Evolutionary conservation across 2,329 filamentous ascomycete species (phyloP), one percentile per base, ranked within the genome.

Genomic region (Ophiostoma ulmi): DNA sequence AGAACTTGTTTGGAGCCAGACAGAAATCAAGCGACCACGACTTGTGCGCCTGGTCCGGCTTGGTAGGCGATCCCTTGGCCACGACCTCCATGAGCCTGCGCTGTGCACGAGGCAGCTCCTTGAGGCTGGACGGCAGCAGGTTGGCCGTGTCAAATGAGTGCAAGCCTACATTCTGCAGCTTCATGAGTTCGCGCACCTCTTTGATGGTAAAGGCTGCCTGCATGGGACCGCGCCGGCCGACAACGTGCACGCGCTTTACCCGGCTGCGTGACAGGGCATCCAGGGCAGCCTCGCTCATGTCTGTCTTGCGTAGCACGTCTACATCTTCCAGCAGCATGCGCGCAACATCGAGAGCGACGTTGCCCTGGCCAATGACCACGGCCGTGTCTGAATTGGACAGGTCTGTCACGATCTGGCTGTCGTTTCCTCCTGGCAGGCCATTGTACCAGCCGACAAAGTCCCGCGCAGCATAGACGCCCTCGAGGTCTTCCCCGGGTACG

Each of bases 361-460:
- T 99, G 20, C 95, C 95, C 77, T 99, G 94, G 1, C 95, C 95
- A 74, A 99, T 89, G 67, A 99, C 85, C 41, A 97, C 88, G 1
- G 92, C 95, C 73, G 94, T 90, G 68, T 97, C 92, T 0, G 94
- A 90, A 68, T 97, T 92, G 0, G 91, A 91, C 36, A 98, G 84
- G 76, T 93, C 87, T 0, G 93, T 91, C n/a, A 86, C 82, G 13
- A 74, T 61, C 22, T 31, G 67, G n/a, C 13, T 17, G 48, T 35
- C 20, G 22, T 90, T 86, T 77, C 91, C 91, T 75, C 96, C 91
- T 0, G 95, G 95, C 2, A 97, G 84, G 2, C 95, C 95, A 79
- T 99, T 99, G 80, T 99, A 99, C 95, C 95, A 99, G 22, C 94
- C 95, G 1, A 99, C 95, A 78, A 98, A 97, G 55, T 93, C 90